Conservation (phyloP, 805 yeast genomes). For the Candida michaelii region DNA sequence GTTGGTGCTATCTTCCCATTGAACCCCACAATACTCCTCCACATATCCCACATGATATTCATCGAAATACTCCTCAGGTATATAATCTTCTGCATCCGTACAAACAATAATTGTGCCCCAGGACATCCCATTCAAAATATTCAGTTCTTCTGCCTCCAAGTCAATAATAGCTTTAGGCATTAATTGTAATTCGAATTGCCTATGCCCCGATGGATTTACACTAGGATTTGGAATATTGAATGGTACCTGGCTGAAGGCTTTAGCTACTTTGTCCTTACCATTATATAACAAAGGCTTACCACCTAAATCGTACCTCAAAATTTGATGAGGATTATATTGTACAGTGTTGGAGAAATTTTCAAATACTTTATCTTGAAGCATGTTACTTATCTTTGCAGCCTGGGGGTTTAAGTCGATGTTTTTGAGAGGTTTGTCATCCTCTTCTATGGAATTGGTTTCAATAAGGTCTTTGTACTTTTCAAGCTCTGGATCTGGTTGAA, state of each 20-base stretch:
- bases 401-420: constrained; percentile 20
- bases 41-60: constrained; percentile 72
- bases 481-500: constrained; percentile 52
- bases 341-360: constrained; percentile 74
- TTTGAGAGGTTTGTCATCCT: constrained; percentile 12
- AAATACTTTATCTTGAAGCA: constrained; percentile 74
- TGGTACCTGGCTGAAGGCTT: constrained; percentile 15
- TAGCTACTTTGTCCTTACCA: constrained; percentile 54
- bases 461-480: constrained; percentile 49
- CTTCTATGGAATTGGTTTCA: constrained; percentile 45
- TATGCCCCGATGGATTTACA: constrained; percentile 55
- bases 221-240: constrained; percentile 55
- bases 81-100: constrained; percentile 68
- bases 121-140: constrained; percentile 74
- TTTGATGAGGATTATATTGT: constrained; percentile 82
- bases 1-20: constrained; percentile 60
- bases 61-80: constrained; percentile 51
- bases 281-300: constrained; percentile 78
- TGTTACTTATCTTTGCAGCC: constrained; percentile 23
- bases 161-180: constrained; percentile 93
- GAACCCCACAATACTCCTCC: constrained; percentile 81
- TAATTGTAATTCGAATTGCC: constrained; percentile 81
- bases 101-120: constrained; percentile 94
- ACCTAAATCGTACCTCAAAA: constrained; percentile 78
- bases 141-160: constrained; percentile 50